These are phyloP conservation scores for Psilocybe tampanensis DNA, from an alignment of 768 basidiomycete species.

Conservation along the genomic window DNA sequence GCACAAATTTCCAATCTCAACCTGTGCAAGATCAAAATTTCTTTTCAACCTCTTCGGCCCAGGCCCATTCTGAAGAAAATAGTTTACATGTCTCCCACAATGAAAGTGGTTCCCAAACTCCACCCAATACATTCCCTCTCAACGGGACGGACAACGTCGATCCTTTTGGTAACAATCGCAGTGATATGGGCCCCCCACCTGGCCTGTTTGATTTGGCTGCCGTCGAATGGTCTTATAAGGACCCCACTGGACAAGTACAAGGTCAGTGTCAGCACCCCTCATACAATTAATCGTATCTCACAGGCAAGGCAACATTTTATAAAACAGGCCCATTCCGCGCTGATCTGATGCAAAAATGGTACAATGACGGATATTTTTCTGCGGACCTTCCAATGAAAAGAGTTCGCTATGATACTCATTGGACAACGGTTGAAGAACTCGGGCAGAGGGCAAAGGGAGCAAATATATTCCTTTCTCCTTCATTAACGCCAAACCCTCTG, in stretches of 20 bases:
- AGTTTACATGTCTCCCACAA: slow-evolving; percentile 6
- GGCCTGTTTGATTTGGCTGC: slow-evolving; percentile 54
- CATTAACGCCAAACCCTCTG: slow-evolving; percentile 58
- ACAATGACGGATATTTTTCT: slow-evolving; percentile 86
- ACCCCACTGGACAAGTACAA: slow-evolving; percentile 91
- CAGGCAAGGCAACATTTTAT: slow-evolving; percentile 10
- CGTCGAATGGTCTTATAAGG: slow-evolving; percentile 90
- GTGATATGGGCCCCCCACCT: slow-evolving; percentile 39
- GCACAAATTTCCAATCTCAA: slow-evolving; percentile 9
- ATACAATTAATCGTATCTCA: neutral
- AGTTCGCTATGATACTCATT: slow-evolving; percentile 66
- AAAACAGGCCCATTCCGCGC: slow-evolving; percentile 83
- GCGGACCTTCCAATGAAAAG: slow-evolving; percentile 85
- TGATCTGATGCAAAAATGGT: slow-evolving; percentile 93
- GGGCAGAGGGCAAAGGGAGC: slow-evolving; percentile 50
- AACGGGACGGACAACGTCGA: slow-evolving; percentile 9
- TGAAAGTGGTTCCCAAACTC: neutral
- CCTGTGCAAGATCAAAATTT: slow-evolving; percentile 7
- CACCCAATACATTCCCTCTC: neutral
- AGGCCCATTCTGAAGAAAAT: slow-evolving; percentile 14
- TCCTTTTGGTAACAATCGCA: slow-evolving; percentile 6
- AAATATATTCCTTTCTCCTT: slow-evolving; percentile 66
- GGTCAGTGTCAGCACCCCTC: slow-evolving; percentile 42
- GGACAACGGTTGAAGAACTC: slow-evolving; percentile 66
- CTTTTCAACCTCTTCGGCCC: slow-evolving; percentile 17